Conservation (phyloP, 148 eudicot genomes). For the Tetragonia tetragonoides region DNA sequence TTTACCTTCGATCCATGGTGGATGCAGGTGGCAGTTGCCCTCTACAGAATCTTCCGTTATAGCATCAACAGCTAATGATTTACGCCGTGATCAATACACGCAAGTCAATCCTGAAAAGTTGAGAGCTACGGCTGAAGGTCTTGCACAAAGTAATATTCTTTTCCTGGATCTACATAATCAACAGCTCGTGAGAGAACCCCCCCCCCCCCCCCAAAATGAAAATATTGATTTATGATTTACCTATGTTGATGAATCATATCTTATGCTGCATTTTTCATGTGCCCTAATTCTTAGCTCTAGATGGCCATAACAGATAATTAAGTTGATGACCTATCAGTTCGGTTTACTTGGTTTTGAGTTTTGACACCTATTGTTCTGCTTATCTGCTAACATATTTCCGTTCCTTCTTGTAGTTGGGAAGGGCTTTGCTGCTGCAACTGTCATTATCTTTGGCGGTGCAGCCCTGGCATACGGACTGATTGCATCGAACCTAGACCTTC, state of each 20-base stretch:
- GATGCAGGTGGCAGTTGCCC: slow-evolving; percentile 84
- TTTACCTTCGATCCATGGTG: slow-evolving; percentile 25
- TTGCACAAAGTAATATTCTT: slow-evolving; percentile 51
- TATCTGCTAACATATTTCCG: slow-evolving; percentile 6
- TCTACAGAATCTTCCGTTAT: slow-evolving; percentile 43
- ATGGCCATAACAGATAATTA: background rate
- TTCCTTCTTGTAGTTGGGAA: slow-evolving; percentile 53
- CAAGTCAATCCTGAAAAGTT: slow-evolving; percentile 66
- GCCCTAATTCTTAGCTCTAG: no score
- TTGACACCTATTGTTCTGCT: background rate
- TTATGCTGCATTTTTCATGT: no score
- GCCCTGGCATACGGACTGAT: no score
- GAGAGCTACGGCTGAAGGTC: slow-evolving; percentile 81
- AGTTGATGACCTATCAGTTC: background rate
- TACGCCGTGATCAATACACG: slow-evolving; percentile 51
- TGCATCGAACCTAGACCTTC: slow-evolving; percentile 62
- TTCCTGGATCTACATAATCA: background rate
- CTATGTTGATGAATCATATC: no score
- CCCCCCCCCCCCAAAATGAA: no score
- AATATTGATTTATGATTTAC: no score
- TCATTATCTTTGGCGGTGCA: slow-evolving; percentile 69
- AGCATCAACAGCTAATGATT: slow-evolving; percentile 88
- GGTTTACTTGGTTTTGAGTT: background rate
- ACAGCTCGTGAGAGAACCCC: background rate
- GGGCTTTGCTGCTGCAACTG: slow-evolving; percentile 86